A percentile compares a stretch with the other conserved stretches of the same genome.
These are phyloP conservation scores for Cenchrus purpureus DNA, from an alignment of 176 grass and related monocot species.

Conservation along the genomic window DNA sequence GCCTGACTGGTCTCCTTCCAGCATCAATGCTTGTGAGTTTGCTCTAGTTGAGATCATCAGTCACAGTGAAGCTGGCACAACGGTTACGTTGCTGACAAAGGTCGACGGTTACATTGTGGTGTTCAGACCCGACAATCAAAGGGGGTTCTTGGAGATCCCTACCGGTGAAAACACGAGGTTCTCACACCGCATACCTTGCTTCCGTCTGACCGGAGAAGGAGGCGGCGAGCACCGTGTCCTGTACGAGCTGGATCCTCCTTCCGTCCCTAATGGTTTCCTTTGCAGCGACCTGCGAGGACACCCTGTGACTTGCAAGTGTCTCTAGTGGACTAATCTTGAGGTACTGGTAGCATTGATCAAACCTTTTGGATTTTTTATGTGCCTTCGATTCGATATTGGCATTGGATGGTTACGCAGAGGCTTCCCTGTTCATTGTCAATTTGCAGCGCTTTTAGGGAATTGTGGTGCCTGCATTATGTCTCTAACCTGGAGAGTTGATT, in stretches of 20 bases:
- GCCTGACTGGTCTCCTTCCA: conserved; percentile 50
- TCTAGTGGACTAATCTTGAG: too few species aligned
- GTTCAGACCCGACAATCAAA: conserved; percentile 55
- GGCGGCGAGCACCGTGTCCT: conserved; percentile 66
- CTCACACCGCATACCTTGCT: conserved; percentile 71
- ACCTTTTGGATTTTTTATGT: too few species aligned
- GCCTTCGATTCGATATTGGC: too few species aligned
- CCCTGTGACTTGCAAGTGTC: too few species aligned
- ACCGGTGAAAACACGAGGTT: conserved; percentile 52
- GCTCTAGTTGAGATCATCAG: conserved; percentile 57
- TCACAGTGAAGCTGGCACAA: conserved; percentile 44
- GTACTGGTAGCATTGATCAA: too few species aligned
- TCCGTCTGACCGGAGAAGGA: conserved; percentile 58
- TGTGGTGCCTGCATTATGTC: too few species aligned
- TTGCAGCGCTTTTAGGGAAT: too few species aligned
- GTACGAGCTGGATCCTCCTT: conserved; percentile 81
- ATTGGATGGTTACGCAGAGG: too few species aligned
- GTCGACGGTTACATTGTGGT: conserved; percentile 59
- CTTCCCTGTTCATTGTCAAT: too few species aligned
- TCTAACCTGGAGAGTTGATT: too few species aligned
- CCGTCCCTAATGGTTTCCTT: conserved; percentile 31
- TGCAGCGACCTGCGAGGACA: too few species aligned
- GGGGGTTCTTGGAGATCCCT: conserved; percentile 48
- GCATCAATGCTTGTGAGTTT: conserved; percentile 57
- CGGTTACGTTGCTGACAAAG: conserved; percentile 48